Base-by-base conservation (phyloP, 805 yeast species). In the Isabelozyma rhagii region DNA sequence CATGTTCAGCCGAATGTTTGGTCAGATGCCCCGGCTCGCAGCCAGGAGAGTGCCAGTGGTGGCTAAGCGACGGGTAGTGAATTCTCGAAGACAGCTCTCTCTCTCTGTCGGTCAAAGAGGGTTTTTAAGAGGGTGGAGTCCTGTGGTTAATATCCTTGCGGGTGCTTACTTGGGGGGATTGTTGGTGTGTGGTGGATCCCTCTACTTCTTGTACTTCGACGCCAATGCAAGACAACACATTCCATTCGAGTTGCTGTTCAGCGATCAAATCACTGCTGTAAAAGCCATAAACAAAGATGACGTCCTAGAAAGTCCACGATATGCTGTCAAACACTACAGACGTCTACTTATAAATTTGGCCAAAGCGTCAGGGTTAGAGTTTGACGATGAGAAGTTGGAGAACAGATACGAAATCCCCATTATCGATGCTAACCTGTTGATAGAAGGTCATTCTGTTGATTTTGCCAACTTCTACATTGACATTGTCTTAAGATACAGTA, bases 261-360 rank as follows among this genome's bases (percentile, higher is more conserved):
- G 51, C 15, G 58, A 71, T 52, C 74, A 69, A 47, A 58, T 68
- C 40, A 58, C 64, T 10, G 67, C 74, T 0, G 77, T 73, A 15
- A 71, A 69, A 52, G 79, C 76, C 15, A 64, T 74, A 41, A 69
- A 72, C 51, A 74, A 74, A 51, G 79, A 74, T 53, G 79, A 74
- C 49, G 75, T 69, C 15, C 58, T 74, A 50, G 60, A 57, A 45
- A 67, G 72, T 49, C 79, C 79, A 18, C 57, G 75, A 39, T 64
- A 69, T 51, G 74, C 79, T 6, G 75, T 68, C 3, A 74, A 74
- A 51, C 78, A 74, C 57, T 74, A 74, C 55, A 53, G 75, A 41
- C 58, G 75, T 48, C 55, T 74, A 8, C 56, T 74, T 43, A 54
- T 71, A 8, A 69, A 69, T 41, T 50, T 74, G 49, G 73, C 73